phyloP scores from a whole-genome alignment of 2,329 filamentous ascomycete species.

The Escovopsis sp. region DNA sequence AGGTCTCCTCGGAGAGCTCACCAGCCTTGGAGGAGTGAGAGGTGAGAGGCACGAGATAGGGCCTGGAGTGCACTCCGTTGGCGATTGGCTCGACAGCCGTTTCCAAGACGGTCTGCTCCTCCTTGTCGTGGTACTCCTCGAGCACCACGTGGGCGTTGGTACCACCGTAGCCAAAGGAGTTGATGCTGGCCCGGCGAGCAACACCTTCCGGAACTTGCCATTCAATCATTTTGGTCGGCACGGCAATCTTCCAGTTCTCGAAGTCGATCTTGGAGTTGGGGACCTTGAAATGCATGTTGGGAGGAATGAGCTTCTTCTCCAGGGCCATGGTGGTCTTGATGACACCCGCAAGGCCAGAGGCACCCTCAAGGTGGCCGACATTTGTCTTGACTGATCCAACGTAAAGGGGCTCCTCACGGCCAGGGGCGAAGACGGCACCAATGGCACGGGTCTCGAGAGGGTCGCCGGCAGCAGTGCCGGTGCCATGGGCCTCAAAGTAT shows the following conservation, averaged over 20 bases:
- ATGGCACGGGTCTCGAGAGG: constrained; percentile 3
- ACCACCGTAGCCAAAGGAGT: constrained; percentile 20
- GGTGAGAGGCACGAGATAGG: constrained; percentile 10
- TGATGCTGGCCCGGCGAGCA: constrained; percentile 10
- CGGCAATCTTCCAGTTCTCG: constrained; percentile 8
- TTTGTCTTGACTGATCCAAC: constrained; percentile 15
- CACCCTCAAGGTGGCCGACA: constrained; percentile 14
- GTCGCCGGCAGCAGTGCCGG: constrained; percentile 9
- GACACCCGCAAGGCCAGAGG: constrained; percentile 10
- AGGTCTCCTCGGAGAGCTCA: constrained; percentile 9
- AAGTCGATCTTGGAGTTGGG: constrained; percentile 1
- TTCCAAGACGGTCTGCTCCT: neutral
- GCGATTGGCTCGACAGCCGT: constrained; percentile 5
- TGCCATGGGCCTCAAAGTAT: constrained; percentile 5
- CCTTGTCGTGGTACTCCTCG: constrained; percentile 7
- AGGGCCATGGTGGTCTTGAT: constrained; percentile 1
- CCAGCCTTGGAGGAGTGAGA: constrained; percentile 10
- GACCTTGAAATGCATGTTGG: constrained; percentile 9
- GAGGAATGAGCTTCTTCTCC: neutral
- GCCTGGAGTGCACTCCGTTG: neutral
- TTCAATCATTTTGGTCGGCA: constrained; percentile 13
- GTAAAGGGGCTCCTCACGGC: constrained; percentile 12
- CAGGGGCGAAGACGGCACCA: constrained; percentile 18
- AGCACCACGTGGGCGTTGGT: constrained; percentile 5
- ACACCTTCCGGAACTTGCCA: constrained; percentile 6